Base-by-base conservation (phyloP, 192 early-diverging fungal species). In the Coemansia sp. region DNA sequence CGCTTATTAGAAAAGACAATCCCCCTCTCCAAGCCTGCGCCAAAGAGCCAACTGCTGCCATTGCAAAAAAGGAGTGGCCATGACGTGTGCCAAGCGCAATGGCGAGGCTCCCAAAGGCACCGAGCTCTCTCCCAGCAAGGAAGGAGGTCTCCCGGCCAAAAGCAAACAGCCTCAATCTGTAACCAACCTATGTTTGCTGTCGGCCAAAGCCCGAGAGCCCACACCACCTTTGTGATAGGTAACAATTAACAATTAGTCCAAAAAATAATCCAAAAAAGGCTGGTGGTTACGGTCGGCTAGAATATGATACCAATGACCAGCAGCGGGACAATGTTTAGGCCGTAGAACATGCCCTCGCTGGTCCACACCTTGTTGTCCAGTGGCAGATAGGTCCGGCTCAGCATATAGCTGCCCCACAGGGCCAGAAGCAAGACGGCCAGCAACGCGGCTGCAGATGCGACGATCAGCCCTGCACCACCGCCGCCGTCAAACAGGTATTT, bases 341-440 rank as follows among this genome's bases (percentile, higher is more conserved):
- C 23, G 34, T 59, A 59, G 14, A 18, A 51, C 0, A 32, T 25
- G 11, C 31, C 34, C 36, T 59, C 47, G 29, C 47, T 59, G 10
- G 13, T 21, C 11, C 47, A 20, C 3, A 48, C 22, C 0, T 32
- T 35, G n/a, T 33, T 51, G 9, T 5, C 14, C 3, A 59, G 27
- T n/a, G 48, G 42, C 23, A 59, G 12, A 6, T 37, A 54, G 2
- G 51, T 54, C 16, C 51, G 8, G 32, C 23, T 19, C 16, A 54
- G 26, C 51, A 54, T 54, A 44, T 44, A 54, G 22, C 31, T 37
- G 3, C 33, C 23, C 51, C 51, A 54, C 4, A 57, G 0, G 3
- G 18, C 33, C 1, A 44, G 9, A n/a, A 56, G 14, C 3, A 34
- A 16, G 8, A 42, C 30, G 3, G 53, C 53, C 3, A 40, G 19